Evolutionary conservation across 225 moss, liverwort and hornwort genomes (phyloP).

Genomic region (Straminergon stramineum): DNA sequence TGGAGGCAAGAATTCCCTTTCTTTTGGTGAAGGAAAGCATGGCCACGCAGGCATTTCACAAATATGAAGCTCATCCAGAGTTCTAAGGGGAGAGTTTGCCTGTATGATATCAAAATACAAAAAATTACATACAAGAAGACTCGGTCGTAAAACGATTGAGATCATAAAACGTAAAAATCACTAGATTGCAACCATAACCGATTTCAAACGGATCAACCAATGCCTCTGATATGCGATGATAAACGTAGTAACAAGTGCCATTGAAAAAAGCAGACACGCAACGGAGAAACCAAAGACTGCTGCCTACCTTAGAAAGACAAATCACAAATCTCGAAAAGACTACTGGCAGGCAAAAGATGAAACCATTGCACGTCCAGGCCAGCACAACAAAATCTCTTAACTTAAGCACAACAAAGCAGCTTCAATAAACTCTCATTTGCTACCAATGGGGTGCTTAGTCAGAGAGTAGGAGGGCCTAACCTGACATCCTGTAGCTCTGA

Average conservation of each 20-base stretch:
- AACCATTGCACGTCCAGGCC: neutral
- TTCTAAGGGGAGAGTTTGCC: slow-evolving; percentile 75
- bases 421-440: neutral
- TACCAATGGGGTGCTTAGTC: neutral
- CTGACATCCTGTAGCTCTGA: slow-evolving; percentile 88
- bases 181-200: neutral
- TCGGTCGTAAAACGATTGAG: neutral
- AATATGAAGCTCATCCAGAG: slow-evolving; percentile 82
- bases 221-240: neutral
- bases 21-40: slow-evolving; percentile 56
- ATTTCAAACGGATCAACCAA: neutral
- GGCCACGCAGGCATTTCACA: slow-evolving; percentile 82
- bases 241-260: neutral
- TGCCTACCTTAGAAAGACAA: neutral
- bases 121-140: neutral
- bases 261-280: neutral
- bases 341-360: neutral
- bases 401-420: neutral
- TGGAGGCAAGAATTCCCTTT: slow-evolving; percentile 19
- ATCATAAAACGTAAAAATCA: neutral
- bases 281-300: neutral
- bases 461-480: slow-evolving; percentile 13
- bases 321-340: neutral
- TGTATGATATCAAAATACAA: slow-evolving; percentile 11
- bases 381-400: neutral